Percentiles rank a stretch among this genome's conserved stretches.
Conservation (phyloP, 805 yeast species). For the Suhomyces sp. region DNA sequence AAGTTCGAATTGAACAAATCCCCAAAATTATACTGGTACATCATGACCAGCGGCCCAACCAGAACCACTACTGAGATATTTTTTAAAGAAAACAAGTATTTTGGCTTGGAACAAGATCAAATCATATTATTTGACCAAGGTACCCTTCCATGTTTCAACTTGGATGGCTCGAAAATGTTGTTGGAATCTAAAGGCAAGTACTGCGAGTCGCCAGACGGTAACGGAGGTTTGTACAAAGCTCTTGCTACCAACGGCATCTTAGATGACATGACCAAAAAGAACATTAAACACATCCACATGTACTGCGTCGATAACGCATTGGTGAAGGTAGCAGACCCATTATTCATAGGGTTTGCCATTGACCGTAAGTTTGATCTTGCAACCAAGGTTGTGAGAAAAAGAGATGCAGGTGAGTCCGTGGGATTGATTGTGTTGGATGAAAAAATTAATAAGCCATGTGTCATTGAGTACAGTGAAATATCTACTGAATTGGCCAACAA, state of each 20-base stretch:
- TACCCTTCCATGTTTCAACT: conserved; percentile 81
- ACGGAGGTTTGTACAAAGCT: conserved; percentile 94
- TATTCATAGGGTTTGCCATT: conserved; percentile 81
- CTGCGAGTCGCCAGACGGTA: conserved; percentile 94
- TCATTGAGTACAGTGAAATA: conserved; percentile 93
- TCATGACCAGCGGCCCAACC: conserved; percentile 94
- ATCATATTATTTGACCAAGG: conserved; percentile 91
- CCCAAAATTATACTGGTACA: conserved; percentile 69
- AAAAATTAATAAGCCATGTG: conserved; percentile 65
- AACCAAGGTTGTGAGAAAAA: conserved; percentile 92
- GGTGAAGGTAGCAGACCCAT: conserved; percentile 91
- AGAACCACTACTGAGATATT: conserved; percentile 68
- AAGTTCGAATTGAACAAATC: conserved; percentile 18
- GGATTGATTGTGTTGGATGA: conserved; percentile 82
- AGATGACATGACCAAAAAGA: conserved; percentile 62
- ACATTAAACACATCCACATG: conserved; percentile 88
- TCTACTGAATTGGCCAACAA: conserved; percentile 68
- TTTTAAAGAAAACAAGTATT: conserved; percentile 59
- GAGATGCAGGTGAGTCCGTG: conserved; percentile 82
- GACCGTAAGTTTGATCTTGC: conserved; percentile 67
- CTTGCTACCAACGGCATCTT: conserved; percentile 60
- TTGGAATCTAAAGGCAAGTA: conserved; percentile 53
- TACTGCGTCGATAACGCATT: conserved; percentile 95
- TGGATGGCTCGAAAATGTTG: conserved; percentile 67
- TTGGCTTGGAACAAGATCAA: conserved; percentile 64